phyloP scores from a whole-genome alignment of 1,284 basidiomycete genomes.

The Gomphus bonarii region DNA sequence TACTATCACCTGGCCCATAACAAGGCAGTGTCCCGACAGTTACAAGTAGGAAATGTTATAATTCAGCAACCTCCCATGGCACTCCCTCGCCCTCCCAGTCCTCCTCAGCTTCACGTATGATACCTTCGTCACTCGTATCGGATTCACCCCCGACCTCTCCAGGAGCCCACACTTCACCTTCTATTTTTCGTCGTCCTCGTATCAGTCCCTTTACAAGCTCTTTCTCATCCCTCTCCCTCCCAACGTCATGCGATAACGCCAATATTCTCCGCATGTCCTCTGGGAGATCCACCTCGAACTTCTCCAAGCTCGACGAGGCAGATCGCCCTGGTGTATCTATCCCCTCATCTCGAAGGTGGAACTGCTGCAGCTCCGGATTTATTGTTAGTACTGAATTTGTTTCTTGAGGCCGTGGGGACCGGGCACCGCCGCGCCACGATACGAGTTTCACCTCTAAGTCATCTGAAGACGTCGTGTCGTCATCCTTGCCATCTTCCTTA shows the following conservation, averaged over 20 bases:
- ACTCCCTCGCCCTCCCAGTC: slow-evolving; percentile 77
- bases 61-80: slow-evolving; percentile 66
- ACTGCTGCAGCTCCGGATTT: slow-evolving; percentile 2
- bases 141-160: slow-evolving; percentile 11
- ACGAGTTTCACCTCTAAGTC: not conserved
- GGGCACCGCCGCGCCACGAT: slow-evolving; percentile 1
- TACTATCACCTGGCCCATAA: not conserved
- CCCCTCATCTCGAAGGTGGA: not conserved
- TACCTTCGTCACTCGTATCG: slow-evolving; percentile 12
- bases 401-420: not conserved
- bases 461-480: not conserved
- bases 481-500: slow-evolving; percentile 1
- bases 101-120: slow-evolving; percentile 41
- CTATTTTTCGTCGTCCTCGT: slow-evolving; percentile 18
- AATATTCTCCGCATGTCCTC: slow-evolving; percentile 54
- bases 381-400: not conserved
- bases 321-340: not conserved
- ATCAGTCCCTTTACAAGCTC: slow-evolving; percentile 47
- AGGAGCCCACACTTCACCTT: slow-evolving; percentile 7
- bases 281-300: slow-evolving; percentile 49
- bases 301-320: slow-evolving; percentile 16
- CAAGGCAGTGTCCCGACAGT: too few species aligned
- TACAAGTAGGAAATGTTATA: slow-evolving; percentile 27
- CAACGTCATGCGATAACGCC: slow-evolving; percentile 38
- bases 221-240: slow-evolving; percentile 36